Base-by-base conservation (phyloP, 768 basidiomycete genomes). In the Boletus sp. region DNA sequence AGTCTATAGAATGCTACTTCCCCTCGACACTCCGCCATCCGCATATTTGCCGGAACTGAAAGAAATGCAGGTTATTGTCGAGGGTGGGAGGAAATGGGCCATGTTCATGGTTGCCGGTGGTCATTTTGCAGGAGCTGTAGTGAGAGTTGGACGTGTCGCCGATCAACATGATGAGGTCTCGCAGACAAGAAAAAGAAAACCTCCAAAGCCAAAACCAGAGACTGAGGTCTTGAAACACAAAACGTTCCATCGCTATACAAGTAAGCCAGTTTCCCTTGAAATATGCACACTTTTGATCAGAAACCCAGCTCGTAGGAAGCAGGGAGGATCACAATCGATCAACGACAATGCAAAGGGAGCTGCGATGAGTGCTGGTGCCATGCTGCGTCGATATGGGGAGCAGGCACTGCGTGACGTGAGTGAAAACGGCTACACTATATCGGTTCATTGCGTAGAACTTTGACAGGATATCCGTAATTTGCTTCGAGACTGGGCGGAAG, bases 171-270 rank as follows among this genome's bases (percentile, higher is more conserved):
- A 66, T 39, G 61, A 60, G 29, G 64, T 72, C 51, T 70, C 77
- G 58, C 72, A 73, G 57, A 71, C 75, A 66, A 63, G 77, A 71
- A 84, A 77, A 61, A 80, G 80, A 67, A 89, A 84, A 56, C 76
- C 72, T 15, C 87, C 83, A 65, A 83, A 80, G 57, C 82, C 87
- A 18, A 90, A 83, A 70, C 80, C 87, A 4, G 91, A 94, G 53
- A 84, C 83, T 0, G 93, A 94, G 66, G 82, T 98, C 1, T 61
- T 99, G 41, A 77, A 79, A 61, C 92, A 94, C 67, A 99, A 98
- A 74, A 98, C 97, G 2, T 98, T 98, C 71, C 97, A 98, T 72
- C 87, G 97, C 1, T 99, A 99, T 71, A 99, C 97, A 0, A 98
- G 95, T 97, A 62, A 64, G 92, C 80, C 14, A 3, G 14, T 4